Conservation (phyloP, 305 asterid genomes). For the Caryopteris hybrid region DNA sequence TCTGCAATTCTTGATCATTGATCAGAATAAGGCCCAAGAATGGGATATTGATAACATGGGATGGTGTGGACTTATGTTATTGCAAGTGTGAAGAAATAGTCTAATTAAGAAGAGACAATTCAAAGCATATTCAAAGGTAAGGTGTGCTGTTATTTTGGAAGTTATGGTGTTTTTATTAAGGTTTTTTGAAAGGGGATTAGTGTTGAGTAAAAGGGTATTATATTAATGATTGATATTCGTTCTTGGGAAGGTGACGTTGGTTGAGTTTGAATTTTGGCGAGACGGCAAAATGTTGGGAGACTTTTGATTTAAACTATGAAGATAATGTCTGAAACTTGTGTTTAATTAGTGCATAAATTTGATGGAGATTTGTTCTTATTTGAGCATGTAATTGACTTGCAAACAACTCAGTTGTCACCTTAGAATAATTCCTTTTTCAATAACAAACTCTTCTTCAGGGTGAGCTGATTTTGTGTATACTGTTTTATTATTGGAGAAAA, state of each 20-base stretch:
- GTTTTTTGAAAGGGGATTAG: conserved; percentile 17
- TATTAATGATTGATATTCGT: conserved; percentile 5
- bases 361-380: conserved; percentile 17
- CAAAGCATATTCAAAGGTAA: conserved; percentile 36
- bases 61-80: conserved; percentile 7
- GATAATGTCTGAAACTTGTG: conserved; percentile 18
- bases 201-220: conserved; percentile 16
- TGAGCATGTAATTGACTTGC: conserved; percentile 39
- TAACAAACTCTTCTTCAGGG: background rate
- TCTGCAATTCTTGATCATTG: conserved; percentile 28
- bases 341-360: conserved; percentile 8
- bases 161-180: conserved; percentile 41
- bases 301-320: conserved; percentile 17
- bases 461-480: too few species aligned
- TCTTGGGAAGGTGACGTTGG: too few species aligned
- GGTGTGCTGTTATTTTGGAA: conserved; percentile 58
- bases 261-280: conserved; percentile 12
- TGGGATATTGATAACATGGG: conserved; percentile 3
- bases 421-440: conserved; percentile 5
- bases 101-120: conserved; percentile 37
- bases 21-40: conserved; percentile 15
- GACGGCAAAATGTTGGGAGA: conserved; percentile 56
- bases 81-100: conserved; percentile 24
- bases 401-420: conserved; percentile 36
- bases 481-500: conserved; percentile 6